Conservation (phyloP, 352 stramenopile genomes). For the Globisporangium polare region DNA sequence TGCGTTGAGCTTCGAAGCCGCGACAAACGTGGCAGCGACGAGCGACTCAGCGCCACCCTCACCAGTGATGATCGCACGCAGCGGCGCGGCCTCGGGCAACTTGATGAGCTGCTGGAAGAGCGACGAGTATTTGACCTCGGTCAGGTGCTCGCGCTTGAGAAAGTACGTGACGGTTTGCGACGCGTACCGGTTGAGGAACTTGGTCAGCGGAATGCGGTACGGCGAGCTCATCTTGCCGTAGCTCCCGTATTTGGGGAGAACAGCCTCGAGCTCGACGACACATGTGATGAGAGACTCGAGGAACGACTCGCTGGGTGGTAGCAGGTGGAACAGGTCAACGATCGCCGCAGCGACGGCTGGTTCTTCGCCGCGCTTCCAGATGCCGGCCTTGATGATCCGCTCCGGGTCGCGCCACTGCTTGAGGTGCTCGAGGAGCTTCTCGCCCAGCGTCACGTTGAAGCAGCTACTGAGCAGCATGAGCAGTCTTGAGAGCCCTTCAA, state of each 20-base stretch:
- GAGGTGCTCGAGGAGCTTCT: conserved; percentile 96
- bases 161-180: conserved; percentile 85
- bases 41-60: conserved; percentile 88
- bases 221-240: conserved; percentile 88
- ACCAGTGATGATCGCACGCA: conserved; percentile 87
- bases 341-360: conserved; percentile 93
- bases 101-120: conserved; percentile 95
- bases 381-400: conserved; percentile 88
- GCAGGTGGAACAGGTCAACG: conserved; percentile 94
- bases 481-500: conserved; percentile 92
- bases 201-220: conserved; percentile 90
- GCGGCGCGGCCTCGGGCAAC: conserved; percentile 77
- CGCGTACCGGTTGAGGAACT: conserved; percentile 93
- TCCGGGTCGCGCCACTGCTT: conserved; percentile 92
- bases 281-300: conserved; percentile 94
- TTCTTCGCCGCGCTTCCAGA: conserved; percentile 93
- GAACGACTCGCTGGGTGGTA: conserved; percentile 94
- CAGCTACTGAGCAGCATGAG: conserved; percentile 94
- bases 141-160: conserved; percentile 77
- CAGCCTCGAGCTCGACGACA: conserved; percentile 92
- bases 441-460: conserved; percentile 97
- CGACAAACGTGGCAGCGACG: conserved; percentile 91
- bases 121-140: conserved; percentile 87
- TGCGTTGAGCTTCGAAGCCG: conserved; percentile 52
- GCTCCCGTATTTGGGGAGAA: conserved; percentile 89